These are phyloP conservation scores for Penicillium macrosclerotiorum DNA, from an alignment of 495 filamentous ascomycete genomes.

Conservation along the genomic window DNA sequence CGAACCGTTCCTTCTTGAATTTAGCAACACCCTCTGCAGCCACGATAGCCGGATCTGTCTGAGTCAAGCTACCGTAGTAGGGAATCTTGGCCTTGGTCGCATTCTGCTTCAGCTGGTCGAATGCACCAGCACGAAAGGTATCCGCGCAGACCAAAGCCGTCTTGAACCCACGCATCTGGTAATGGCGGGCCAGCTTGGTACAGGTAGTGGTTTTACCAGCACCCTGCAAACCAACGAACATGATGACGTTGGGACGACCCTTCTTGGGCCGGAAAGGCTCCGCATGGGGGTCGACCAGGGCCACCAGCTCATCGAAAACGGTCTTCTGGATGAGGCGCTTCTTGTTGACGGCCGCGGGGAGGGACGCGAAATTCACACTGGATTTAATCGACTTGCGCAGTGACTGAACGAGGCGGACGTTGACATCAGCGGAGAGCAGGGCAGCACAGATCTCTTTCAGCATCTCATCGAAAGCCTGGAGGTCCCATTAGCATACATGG, in stretches of 20 bases:
- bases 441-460: constrained; percentile 94
- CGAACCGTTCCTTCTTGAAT: constrained; percentile 98
- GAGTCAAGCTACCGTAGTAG: constrained; percentile 93
- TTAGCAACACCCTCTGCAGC: constrained; percentile 93
- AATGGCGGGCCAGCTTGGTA: constrained; percentile 95
- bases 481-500: constrained; percentile 4
- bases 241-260: constrained; percentile 92
- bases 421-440: constrained; percentile 93
- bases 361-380: constrained; percentile 89
- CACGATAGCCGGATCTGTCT: constrained; percentile 92
- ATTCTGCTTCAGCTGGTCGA: constrained; percentile 98
- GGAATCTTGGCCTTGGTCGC: constrained; percentile 98
- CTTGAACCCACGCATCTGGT: constrained; percentile 91
- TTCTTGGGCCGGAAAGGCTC: constrained; percentile 98
- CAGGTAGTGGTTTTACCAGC: constrained; percentile 97
- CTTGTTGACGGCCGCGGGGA: constrained; percentile 88
- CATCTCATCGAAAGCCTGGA: constrained; percentile 97
- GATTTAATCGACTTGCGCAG: constrained; percentile 91
- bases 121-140: constrained; percentile 97
- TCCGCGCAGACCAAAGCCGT: constrained; percentile 95
- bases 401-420: constrained; percentile 86
- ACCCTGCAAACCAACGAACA: constrained; percentile 98
- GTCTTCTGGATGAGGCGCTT: constrained; percentile 97
- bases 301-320: constrained; percentile 95
- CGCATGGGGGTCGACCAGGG: constrained; percentile 92